These are phyloP conservation scores for Penicillium cinerascens DNA, from an alignment of 495 filamentous ascomycete genomes.

Conservation along the genomic window DNA sequence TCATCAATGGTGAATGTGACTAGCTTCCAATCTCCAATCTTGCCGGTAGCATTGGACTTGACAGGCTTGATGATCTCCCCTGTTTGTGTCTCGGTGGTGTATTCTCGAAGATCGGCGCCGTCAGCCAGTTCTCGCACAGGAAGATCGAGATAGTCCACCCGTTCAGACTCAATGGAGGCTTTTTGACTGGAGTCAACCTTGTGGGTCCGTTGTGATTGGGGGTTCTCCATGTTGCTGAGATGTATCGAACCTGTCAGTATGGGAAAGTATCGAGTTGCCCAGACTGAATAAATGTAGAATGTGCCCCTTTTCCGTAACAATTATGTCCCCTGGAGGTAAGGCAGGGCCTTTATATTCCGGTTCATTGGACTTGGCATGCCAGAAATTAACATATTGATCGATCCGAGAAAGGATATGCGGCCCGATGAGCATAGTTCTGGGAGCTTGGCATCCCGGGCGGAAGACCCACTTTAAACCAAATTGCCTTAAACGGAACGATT, in stretches of 20 bases:
- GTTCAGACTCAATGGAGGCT: slow-evolving; percentile 21
- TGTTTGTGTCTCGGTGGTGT: slow-evolving; percentile 52
- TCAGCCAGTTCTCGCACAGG: slow-evolving; percentile 60
- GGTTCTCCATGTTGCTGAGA: slow-evolving; percentile 16
- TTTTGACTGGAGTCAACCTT: slow-evolving; percentile 22
- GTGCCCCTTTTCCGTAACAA: not conserved
- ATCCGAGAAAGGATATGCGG: slow-evolving; percentile 1
- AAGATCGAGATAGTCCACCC: slow-evolving; percentile 43
- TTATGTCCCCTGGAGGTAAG: not conserved
- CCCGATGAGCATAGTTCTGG: not conserved
- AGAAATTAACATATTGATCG: slow-evolving; percentile 4
- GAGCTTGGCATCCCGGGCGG: too few species aligned
- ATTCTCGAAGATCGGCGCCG: slow-evolving; percentile 61
- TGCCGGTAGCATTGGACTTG: slow-evolving; percentile 48
- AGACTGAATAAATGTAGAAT: not conserved
- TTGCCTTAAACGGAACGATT: too few species aligned
- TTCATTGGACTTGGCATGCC: not conserved
- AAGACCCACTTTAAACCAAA: too few species aligned
- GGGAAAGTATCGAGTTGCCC: slow-evolving; percentile 2
- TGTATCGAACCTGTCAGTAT: not conserved
- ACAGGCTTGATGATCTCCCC: slow-evolving; percentile 59
- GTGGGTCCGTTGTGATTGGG: slow-evolving; percentile 5
- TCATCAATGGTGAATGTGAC: slow-evolving; percentile 67
- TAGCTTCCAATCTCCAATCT: slow-evolving; percentile 60
- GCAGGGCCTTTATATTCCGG: slow-evolving; percentile 14